These are phyloP conservation scores for Saccharomyces hybrid DNA, from an alignment of 1,139 yeast genomes.

Conservation along the genomic window DNA sequence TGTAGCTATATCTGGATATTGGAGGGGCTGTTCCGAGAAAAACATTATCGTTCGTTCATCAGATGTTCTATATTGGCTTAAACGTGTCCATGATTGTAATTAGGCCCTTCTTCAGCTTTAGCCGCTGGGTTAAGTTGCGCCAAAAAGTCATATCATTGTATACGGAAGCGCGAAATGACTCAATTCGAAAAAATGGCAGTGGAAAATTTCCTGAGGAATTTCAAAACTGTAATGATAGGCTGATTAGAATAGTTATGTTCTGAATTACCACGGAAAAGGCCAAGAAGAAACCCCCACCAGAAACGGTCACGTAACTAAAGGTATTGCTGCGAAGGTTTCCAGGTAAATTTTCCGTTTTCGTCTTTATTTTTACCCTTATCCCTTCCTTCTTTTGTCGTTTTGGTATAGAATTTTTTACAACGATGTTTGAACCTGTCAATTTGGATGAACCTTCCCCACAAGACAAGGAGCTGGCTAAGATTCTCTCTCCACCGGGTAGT, in stretches of 20 bases:
- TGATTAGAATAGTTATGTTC: constrained; percentile 3
- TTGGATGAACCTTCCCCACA: constrained; percentile 5
- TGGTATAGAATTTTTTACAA: background rate
- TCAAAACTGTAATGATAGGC: constrained; percentile 3
- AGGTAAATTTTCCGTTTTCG: background rate
- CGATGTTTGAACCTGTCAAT: constrained; percentile 1
- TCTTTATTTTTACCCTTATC: background rate
- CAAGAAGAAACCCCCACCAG: constrained; percentile 3
- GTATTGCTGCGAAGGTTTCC: background rate
- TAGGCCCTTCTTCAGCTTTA: background rate
- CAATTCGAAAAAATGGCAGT: background rate
- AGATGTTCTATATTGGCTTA: background rate
- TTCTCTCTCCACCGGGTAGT: constrained; percentile 12
- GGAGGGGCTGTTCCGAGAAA: background rate
- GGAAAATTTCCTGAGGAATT: constrained; percentile 22
- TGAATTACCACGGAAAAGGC: constrained; percentile 1
- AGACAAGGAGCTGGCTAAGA: constrained; percentile 8
- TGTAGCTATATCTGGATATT: background rate
- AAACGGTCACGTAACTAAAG: constrained; percentile 1
- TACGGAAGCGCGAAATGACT: background rate
- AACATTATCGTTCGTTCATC: background rate
- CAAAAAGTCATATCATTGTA: background rate
- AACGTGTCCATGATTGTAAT: background rate
- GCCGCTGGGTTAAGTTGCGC: background rate
- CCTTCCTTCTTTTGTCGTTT: background rate